phyloP scores from a whole-genome alignment of 345 rosid genomes.

The Moricandia moricandioides region DNA sequence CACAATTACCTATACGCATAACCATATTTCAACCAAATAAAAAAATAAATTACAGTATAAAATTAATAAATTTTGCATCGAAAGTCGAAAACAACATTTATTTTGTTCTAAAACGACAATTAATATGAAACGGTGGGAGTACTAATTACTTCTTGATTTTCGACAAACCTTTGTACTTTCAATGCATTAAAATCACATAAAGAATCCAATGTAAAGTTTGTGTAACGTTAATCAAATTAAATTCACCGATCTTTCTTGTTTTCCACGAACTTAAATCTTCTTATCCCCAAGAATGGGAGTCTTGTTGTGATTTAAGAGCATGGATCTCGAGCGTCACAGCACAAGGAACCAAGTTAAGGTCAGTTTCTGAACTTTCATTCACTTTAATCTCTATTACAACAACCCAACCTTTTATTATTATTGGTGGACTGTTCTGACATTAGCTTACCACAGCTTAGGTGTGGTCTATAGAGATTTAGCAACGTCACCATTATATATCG shows the following conservation, averaged over 20 bases:
- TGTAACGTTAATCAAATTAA: constrained; percentile 20
- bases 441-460: constrained; percentile 85
- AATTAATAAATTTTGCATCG: too few species aligned
- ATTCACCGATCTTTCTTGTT: background rate
- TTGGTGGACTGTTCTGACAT: constrained; percentile 66
- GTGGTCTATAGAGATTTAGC: constrained; percentile 89
- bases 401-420: constrained; percentile 35
- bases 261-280: constrained; percentile 3
- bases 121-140: too few species aligned
- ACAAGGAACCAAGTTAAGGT: constrained; percentile 58
- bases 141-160: constrained; percentile 16
- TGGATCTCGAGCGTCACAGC: constrained; percentile 63
- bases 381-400: background rate
- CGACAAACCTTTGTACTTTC: constrained; percentile 17
- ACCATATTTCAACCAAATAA: too few species aligned
- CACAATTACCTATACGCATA: too few species aligned
- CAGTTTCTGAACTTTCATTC: background rate
- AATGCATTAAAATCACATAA: constrained; percentile 5
- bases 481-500: constrained; percentile 55
- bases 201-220: background rate
- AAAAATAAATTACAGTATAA: too few species aligned
- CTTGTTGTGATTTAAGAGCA: constrained; percentile 30
- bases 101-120: too few species aligned
- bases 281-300: background rate
- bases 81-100: too few species aligned